Evolutionary conservation across 495 filamentous ascomycete genomes (phyloP), one percentile per base, ranked within the genome.

Genomic region (Hypomontagnella submonticulosa): DNA sequence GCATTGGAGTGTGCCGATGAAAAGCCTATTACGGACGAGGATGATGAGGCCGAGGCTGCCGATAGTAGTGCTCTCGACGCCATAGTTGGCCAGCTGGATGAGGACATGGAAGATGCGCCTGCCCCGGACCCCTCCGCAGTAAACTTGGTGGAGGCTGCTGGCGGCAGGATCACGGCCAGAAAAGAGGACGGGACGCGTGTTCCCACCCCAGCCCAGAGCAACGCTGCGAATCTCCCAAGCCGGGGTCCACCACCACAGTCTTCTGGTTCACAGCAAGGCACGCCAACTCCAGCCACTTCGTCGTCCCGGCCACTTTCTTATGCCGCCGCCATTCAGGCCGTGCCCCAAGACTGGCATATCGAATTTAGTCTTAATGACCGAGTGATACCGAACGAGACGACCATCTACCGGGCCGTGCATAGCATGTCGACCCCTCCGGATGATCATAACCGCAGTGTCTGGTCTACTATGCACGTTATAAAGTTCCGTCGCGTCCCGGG

Each of bases 271-370:
- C 57, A 81, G 63, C 81, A 86, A 48, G 74, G 77, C 63, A 80
- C 83, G 57, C 81, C 81, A 33, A 83, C 77, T 11, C 76, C 75
- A 11, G 79, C 73, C 18, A 74, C 85, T 9, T 76, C 84, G 18
- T 79, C 86, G 12, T 75, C 81, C 12, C 79, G 84, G 18, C 80
- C 85, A 1, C 80, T 85, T 75, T 94, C 92, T 0, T 97, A 97
- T 71, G 90, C 92, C 12, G 91, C 90, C 34, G 92, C 92, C 4
- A 85, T 95, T 66, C 89, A 91, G 67, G 70, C 87, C 23, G 73
- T 85, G 4, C 92, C 93, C n/a, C 89, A 93, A 60, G 95, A 98
- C 71, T 99, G 96, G 96, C 95, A 99, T 69, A 91, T 99, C 40
- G 92, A 98, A 70, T 99, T 99, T 76, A 96, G 87, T 65, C 87